Base-by-base conservation (phyloP, 192 early-diverging fungal species). In the Hyaloraphidium curvatum region DNA sequence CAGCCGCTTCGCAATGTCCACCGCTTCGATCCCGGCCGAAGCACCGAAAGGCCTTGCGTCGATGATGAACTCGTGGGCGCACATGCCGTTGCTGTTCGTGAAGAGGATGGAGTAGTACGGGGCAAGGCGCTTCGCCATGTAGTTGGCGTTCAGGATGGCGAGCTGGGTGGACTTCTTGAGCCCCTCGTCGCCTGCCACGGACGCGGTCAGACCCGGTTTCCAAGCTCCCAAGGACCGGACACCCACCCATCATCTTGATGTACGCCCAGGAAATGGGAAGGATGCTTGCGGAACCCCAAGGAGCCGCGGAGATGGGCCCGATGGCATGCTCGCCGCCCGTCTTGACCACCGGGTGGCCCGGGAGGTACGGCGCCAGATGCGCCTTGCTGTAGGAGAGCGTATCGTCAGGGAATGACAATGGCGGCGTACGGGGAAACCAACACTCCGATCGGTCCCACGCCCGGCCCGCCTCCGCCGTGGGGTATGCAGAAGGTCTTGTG, bases 401-500 rank as follows among this genome's bases (percentile, higher is more conserved):
- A 59, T 39, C 22, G 13, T 19, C 2, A 1, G 28, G 33, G 26
- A 50, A 39, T 50, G 19, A 51, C 39, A 19, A 27, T 52, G 31
- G 19, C 22, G 25, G 16, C 4, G n/a, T 22, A 54, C n/a, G 31
- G n/a, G 63, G 29, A 28, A 14, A 63, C 71, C 73, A 50, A 77
- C 70, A 90, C 89, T 65, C 84, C 86, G 59, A 97, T 91, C 7
- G 91, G 91, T 27, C 93, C 93, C 75, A 98, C 86, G 54, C 94
- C 94, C 9, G 94, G 94, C 37, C 94, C 94, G 67, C 94, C 94
- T 48, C 94, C 94, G 63, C 94, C 94, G 63, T 98, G 94, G 3
- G 94, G 94, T 62, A 98, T 96, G 54, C 83, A 90, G 72, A 96
- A 87, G 19, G 94, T 96, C 82, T 98, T 98, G 82, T 98, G 94